Percentiles rank a stretch among this genome's conserved stretches.
phyloP scores from a whole-genome alignment of 306 rosid genomes.

The Lathyrus aphaca region DNA sequence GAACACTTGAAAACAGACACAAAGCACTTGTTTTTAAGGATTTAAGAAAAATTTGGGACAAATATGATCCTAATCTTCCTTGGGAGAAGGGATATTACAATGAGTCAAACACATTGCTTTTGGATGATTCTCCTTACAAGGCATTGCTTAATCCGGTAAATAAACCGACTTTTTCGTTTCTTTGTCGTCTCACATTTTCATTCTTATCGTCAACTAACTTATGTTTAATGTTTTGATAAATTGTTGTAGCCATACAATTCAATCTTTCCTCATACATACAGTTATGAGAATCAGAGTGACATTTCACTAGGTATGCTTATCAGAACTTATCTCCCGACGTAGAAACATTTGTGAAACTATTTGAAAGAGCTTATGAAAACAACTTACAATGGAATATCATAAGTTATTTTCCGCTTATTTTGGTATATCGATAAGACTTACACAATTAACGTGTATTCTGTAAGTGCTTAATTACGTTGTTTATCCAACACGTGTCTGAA shows the following conservation, averaged over 20 bases:
- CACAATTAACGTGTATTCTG: too few species aligned
- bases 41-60: constrained; percentile 78
- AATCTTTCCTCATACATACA: constrained; percentile 66
- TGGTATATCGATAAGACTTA: not conserved
- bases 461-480: too few species aligned
- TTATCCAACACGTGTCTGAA: not conserved
- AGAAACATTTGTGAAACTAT: not conserved
- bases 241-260: constrained; percentile 57
- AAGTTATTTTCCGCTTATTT: not conserved
- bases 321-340: too few species aligned
- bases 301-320: constrained; percentile 63
- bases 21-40: constrained; percentile 79
- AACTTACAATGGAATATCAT: not conserved
- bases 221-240: constrained; percentile 31
- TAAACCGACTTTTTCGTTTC: not conserved
- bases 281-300: constrained; percentile 49
- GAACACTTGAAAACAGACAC: constrained; percentile 62
- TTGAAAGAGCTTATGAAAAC: not conserved
- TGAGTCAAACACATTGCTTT: constrained; percentile 67
- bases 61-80: constrained; percentile 70
- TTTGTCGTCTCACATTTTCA: not conserved
- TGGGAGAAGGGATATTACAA: constrained; percentile 73
- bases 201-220: constrained; percentile 12
- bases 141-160: constrained; percentile 81
- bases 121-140: constrained; percentile 95